Evolutionary conservation across 2,329 filamentous ascomycete genomes (phyloP).

Genomic region (Nakataea oryzae): DNA sequence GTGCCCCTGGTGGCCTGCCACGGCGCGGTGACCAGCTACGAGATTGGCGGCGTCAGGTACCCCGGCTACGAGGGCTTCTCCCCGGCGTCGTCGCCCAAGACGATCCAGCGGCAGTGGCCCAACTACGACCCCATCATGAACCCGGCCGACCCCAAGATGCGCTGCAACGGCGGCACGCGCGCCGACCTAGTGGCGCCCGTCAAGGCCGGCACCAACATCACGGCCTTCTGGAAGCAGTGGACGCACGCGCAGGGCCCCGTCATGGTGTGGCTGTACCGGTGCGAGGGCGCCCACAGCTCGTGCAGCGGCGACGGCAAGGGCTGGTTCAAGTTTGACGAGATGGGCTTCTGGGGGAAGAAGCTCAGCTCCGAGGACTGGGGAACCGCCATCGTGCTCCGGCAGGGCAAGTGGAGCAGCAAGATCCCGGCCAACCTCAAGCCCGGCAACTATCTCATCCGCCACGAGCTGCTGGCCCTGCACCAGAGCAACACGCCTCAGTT

Average conservation of each 20-base stretch:
- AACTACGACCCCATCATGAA: constrained; percentile 44
- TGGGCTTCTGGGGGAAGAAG: constrained; percentile 21
- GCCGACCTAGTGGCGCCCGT: constrained; percentile 32
- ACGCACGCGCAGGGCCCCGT: constrained; percentile 48
- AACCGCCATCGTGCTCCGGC: constrained; percentile 31
- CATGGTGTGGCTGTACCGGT: constrained; percentile 47
- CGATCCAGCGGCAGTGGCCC: constrained; percentile 48
- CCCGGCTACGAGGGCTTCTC: constrained; percentile 35
- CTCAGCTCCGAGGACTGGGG: constrained; percentile 28
- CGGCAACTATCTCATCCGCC: constrained; percentile 45
- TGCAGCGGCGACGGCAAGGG: constrained; percentile 40
- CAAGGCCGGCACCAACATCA: constrained; percentile 34
- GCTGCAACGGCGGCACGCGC: constrained; percentile 43
- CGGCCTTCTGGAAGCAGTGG: constrained; percentile 44
- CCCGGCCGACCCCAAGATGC: constrained; percentile 36
- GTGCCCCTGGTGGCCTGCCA: constrained; percentile 20
- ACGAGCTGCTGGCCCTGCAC: constrained; percentile 46
- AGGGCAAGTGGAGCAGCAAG: constrained; percentile 34
- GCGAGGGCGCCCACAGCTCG: constrained; percentile 32
- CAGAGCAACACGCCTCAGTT: constrained; percentile 40
- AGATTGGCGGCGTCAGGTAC: constrained; percentile 15
- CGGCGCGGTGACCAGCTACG: constrained; percentile 20
- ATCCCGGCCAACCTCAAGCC: constrained; percentile 37
- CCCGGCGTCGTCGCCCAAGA: constrained; percentile 32
- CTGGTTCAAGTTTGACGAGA: constrained; percentile 51